Evolutionary conservation across 176 grass and related monocot species (phyloP).

Genomic region (Rhynchospora breviuscula): DNA sequence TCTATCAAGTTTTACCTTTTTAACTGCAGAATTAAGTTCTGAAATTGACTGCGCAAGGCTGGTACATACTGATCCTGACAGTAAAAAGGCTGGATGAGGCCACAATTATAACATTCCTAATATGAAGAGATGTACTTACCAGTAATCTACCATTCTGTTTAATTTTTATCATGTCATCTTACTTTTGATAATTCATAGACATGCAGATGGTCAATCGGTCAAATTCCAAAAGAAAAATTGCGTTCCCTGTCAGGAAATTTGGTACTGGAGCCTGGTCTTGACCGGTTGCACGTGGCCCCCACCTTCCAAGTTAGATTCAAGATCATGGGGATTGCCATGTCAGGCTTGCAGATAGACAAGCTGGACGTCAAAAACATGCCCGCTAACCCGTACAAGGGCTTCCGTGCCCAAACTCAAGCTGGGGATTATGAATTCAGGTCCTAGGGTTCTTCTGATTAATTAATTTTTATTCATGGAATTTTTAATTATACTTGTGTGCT

Average conservation of each 20-base stretch:
- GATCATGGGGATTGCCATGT: conserved; percentile 72
- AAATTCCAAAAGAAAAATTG: conserved; percentile 81
- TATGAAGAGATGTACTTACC: too few relatives aligned
- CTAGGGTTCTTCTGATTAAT: conserved; percentile 10
- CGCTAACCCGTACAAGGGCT: conserved; percentile 69
- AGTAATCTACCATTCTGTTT: too few relatives aligned
- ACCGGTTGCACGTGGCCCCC: conserved; percentile 55
- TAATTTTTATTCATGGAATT: neutral
- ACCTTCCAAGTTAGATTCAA: conserved; percentile 70
- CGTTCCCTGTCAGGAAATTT: conserved; percentile 71
- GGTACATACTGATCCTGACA: too few relatives aligned
- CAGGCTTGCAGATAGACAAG: conserved; percentile 80
- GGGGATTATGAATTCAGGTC: conserved; percentile 76
- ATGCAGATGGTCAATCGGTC: conserved; percentile 69
- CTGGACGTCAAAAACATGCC: conserved; percentile 61
- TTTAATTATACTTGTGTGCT: neutral
- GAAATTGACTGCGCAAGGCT: too few relatives aligned
- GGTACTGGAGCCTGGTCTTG: conserved; percentile 48
- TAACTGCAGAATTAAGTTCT: too few relatives aligned
- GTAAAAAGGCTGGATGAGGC: too few relatives aligned
- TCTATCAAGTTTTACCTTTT: too few relatives aligned
- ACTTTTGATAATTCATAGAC: conserved; percentile 41
- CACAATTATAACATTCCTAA: too few relatives aligned
- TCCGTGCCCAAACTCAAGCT: conserved; percentile 70
- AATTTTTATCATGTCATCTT: neutral